Base-by-base conservation (phyloP, 2,329 filamentous ascomycete genomes). In the Graphilbum fragrans region DNA sequence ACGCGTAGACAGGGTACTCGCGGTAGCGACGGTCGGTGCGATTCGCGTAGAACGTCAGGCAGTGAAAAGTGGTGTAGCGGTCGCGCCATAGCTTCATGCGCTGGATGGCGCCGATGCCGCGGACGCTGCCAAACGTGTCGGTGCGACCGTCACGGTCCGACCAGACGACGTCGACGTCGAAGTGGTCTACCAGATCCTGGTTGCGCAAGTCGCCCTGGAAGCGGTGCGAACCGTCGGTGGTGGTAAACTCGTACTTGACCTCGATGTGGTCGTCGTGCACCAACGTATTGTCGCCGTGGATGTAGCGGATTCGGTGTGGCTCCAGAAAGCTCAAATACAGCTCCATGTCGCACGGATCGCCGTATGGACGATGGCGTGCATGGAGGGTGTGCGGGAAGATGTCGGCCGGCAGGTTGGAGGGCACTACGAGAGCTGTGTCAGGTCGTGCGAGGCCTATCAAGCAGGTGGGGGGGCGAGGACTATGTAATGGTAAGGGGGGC, bases 51-150 rank as follows among this genome's bases (percentile, higher is more conserved):
- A 72, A 54, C 9, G 65, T 66, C 25, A 72, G 45, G 21, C 62
- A 68, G 50, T 72, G 66, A 35, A 61, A 64, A 3, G 62, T 63
- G 12, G 64, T 65, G 41, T 67, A 63, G 37, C 62, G 58, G 47
- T 72, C 69, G 41, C 61, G 60, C 69, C 69, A 72, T 21, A 72
- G 55, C 54, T 72, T 72, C 46, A 72, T 59, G 39, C 69, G 57
- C 52, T 72, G 69, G 34, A 71, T 69, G 2, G 67, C 65, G 1
- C 66, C 68, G 41, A 72, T 60, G 18, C 69, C 69, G 42, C 64
- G 63, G 12, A 72, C 61, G 25, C 63, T 69, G 36, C 68, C 69
- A 45, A 70, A 70, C 16, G 52, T 54, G 52, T 72, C 67, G 3
- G 65, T 70, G 32, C 68, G 61, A 37, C 64, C 58, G 45, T 72